Evolutionary conservation across 768 basidiomycete species (phyloP).

Genomic region (Mycena indigotica): DNA sequence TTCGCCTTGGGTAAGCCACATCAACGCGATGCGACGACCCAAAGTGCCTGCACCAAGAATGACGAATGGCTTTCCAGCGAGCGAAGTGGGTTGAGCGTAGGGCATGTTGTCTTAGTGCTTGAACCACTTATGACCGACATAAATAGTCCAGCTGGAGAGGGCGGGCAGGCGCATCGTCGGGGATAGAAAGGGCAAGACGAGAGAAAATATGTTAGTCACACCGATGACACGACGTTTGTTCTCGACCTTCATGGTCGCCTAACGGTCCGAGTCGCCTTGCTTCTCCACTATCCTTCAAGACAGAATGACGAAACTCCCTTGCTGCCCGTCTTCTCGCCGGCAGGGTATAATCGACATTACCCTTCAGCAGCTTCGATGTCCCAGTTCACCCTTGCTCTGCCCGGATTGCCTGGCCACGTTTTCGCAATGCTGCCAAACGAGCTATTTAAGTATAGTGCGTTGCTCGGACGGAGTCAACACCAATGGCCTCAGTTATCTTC

Average conservation of each 20-base stretch:
- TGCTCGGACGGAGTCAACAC: too few species aligned
- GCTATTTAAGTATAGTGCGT: background rate
- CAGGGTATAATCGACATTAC: background rate
- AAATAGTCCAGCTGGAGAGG: background rate
- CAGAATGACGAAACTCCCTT: background rate
- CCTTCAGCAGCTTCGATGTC: background rate
- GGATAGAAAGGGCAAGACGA: background rate
- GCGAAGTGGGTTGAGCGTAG: constrained; percentile 7
- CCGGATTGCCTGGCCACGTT: too few species aligned
- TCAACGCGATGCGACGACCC: constrained; percentile 21
- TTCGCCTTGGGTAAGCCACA: constrained; percentile 23
- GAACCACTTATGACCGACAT: background rate
- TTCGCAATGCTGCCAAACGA: background rate
- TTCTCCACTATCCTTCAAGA: too few species aligned
- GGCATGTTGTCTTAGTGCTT: constrained; percentile 9
- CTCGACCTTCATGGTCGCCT: background rate
- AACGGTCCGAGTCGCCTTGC: too few species aligned
- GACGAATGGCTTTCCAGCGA: constrained; percentile 15
- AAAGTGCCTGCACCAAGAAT: constrained; percentile 17
- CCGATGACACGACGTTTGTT: background rate
- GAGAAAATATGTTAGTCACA: background rate
- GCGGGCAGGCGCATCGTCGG: too few species aligned
- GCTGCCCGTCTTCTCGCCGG: background rate
- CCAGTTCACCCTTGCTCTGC: background rate
- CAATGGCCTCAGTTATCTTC: constrained; percentile 13